A percentile compares a stretch with the other conserved stretches of the same genome.
Conservation (phyloP, 2,329 filamentous ascomycete species). For the Zasmidium citrigriseum region DNA sequence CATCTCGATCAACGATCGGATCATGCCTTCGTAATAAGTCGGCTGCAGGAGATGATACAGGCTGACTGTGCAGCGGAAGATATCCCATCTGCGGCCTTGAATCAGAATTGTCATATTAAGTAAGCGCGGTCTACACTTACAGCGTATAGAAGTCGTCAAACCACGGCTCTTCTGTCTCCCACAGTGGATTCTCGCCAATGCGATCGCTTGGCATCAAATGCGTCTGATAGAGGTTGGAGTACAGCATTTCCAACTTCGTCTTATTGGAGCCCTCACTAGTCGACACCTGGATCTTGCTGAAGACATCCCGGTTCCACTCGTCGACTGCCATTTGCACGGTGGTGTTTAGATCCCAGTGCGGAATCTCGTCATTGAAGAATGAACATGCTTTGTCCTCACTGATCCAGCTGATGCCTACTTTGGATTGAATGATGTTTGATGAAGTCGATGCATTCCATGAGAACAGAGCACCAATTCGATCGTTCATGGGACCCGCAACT, state of each 20-base stretch:
- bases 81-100: conserved; percentile 48
- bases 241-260: conserved; percentile 37
- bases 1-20: conserved; percentile 67
- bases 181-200: conserved; percentile 68
- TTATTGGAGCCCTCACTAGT: conserved; percentile 35
- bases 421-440: conserved; percentile 44
- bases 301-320: conserved; percentile 61
- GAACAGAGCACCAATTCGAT: conserved; percentile 7
- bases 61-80: conserved; percentile 64
- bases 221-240: conserved; percentile 67
- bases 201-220: conserved; percentile 67
- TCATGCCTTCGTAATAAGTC: conserved; percentile 61
- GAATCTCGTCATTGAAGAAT: conserved; percentile 67
- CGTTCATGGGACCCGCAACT: conserved; percentile 18
- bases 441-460: conserved; percentile 3
- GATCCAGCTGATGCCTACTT: conserved; percentile 68
- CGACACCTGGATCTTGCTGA: conserved; percentile 59
- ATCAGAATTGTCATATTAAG: too few relatives aligned
- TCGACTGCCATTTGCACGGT: conserved; percentile 12
- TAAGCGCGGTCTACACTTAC: conserved; percentile 17
- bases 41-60: conserved; percentile 67
- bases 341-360: conserved; percentile 31
- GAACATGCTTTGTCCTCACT: conserved; percentile 64
- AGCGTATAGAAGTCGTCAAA: conserved; percentile 73
- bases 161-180: conserved; percentile 65